These are phyloP conservation scores for Dactylis glomerata DNA, from an alignment of 176 grass and related monocot species.

Conservation along the genomic window DNA sequence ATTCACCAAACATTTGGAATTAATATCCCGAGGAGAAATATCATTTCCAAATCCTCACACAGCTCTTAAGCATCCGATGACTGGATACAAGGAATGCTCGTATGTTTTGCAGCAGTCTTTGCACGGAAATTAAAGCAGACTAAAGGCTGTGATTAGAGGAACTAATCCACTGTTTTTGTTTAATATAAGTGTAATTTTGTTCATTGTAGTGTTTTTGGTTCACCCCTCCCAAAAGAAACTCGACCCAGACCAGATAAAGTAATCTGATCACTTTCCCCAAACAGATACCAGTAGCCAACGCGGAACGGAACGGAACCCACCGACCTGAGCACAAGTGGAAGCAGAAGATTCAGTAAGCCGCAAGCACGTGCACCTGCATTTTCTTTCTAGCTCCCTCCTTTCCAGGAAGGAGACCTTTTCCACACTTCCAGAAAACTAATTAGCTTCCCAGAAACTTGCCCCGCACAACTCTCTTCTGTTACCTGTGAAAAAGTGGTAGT, in stretches of 20 bases:
- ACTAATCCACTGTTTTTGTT: background rate
- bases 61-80: no score
- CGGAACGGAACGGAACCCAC: background rate
- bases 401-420: background rate
- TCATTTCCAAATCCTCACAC: no score
- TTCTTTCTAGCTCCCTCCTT: background rate
- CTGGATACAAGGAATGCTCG: no score
- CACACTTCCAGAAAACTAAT: no score
- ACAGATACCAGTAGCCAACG: background rate
- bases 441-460: no score
- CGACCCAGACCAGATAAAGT: background rate
- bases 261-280: background rate
- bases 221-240: background rate
- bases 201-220: no score
- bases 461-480: no score
- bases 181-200: background rate
- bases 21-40: background rate
- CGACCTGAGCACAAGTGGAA: background rate
- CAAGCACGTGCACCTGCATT: background rate
- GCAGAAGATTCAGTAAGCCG: background rate
- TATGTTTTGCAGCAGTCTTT: background rate
- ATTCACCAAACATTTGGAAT: background rate
- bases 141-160: background rate
- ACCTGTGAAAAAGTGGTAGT: no score
- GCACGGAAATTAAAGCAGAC: background rate